Base-by-base conservation (phyloP, 31 red algal species). In the Porphyra umbilicalis region DNA sequence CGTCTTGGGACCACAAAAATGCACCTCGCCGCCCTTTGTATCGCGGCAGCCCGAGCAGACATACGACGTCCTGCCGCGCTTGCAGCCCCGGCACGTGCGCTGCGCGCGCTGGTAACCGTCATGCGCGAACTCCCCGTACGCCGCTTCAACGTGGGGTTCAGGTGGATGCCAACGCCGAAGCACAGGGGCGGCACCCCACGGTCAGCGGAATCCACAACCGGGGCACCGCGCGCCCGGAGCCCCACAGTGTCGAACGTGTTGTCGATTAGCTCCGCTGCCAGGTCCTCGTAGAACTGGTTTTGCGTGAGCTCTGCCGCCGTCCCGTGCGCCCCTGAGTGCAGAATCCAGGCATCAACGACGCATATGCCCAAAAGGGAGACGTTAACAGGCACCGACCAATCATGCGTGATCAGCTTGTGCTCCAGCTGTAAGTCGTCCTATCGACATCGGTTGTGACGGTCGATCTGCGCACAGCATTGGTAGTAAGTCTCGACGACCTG, bases 251-350 rank as follows among this genome's bases (percentile, higher is more conserved):
- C n/a, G n/a, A n/a, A n/a, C n/a, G n/a, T n/a, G n/a, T n/a, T n/a
- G n/a, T n/a, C n/a, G n/a, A n/a, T n/a, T n/a, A n/a, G n/a, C n/a
- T n/a, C n/a, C n/a, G n/a, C n/a, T n/a, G n/a, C n/a, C n/a, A n/a
- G n/a, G n/a, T n/a, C n/a, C n/a, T n/a, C n/a, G 75, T 83, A 87
- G 80, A 85, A 85, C 77, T 87, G 39, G 20, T 8, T 11, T n/a
- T n/a, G n/a, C n/a, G n/a, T n/a, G n/a, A n/a, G n/a, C n/a, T n/a
- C n/a, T n/a, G n/a, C n/a, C n/a, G n/a, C n/a, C n/a, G n/a, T n/a
- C n/a, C n/a, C n/a, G n/a, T n/a, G n/a, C n/a, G n/a, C n/a, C n/a
- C n/a, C n/a, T n/a, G n/a, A n/a, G n/a, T n/a, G n/a, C n/a, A n/a
- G n/a, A n/a, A n/a, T n/a, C n/a, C n/a, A n/a, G n/a, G n/a, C n/a